Evolutionary conservation across 2,329 filamentous ascomycete species (phyloP).

Genomic region (Grosmannia serpens): DNA sequence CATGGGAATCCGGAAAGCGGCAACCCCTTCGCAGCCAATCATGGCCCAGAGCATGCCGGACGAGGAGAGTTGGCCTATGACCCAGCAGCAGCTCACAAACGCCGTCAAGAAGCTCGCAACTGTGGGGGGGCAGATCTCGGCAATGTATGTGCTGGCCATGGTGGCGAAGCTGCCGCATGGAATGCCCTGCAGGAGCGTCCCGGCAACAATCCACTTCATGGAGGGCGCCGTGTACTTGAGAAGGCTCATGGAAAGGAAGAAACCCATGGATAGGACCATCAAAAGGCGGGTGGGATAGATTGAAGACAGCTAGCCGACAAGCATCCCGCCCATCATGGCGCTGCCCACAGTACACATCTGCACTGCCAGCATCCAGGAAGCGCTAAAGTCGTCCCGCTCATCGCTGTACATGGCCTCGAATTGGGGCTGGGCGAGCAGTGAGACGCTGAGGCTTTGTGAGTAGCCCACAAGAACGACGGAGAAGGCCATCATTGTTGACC

Average conservation of each 20-base stretch:
- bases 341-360: slow-evolving; percentile 13
- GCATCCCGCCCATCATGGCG: slow-evolving; percentile 10
- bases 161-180: slow-evolving; percentile 14
- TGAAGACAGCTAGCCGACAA: slow-evolving; percentile 12
- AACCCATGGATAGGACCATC: slow-evolving; percentile 5
- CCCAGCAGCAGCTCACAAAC: slow-evolving; percentile 14
- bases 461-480: slow-evolving; percentile 14
- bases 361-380: slow-evolving; percentile 12
- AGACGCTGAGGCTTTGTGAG: slow-evolving; percentile 12
- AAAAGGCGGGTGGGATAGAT: slow-evolving; percentile 5
- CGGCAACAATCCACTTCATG: slow-evolving; percentile 11
- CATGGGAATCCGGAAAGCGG: slow-evolving; percentile 13
- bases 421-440: slow-evolving; percentile 14
- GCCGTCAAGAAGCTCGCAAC: slow-evolving; percentile 11
- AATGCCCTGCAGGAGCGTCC: slow-evolving; percentile 13
- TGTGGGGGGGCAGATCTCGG: slow-evolving; percentile 12
- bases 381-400: slow-evolving; percentile 7
- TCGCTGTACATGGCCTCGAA: slow-evolving; percentile 17
- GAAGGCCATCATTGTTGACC: slow-evolving; percentile 12
- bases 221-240: slow-evolving; percentile 11
- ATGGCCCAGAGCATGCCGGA: slow-evolving; percentile 12
- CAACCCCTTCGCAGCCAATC: slow-evolving; percentile 5
- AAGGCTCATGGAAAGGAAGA: slow-evolving; percentile 9
- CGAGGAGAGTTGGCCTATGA: slow-evolving; percentile 10
- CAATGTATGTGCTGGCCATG: slow-evolving; percentile 12